Evolutionary conservation across 768 basidiomycete species (phyloP).

Genomic region (Cystobasidium ongulense): DNA sequence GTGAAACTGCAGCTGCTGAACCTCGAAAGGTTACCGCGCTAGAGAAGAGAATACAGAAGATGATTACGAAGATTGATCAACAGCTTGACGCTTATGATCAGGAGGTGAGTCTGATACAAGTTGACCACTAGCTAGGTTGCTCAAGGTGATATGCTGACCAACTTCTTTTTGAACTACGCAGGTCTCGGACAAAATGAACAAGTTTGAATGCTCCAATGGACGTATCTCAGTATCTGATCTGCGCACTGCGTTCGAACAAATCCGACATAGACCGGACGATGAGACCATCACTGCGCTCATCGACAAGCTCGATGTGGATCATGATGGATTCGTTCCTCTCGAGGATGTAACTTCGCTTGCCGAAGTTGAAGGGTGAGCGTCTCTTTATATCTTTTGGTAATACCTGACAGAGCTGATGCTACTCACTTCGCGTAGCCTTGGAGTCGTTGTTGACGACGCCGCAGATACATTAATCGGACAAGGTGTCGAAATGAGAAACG

Average conservation of each 20-base stretch:
- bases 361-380: conserved; percentile 58
- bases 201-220: conserved; percentile 51
- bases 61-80: conserved; percentile 89
- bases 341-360: conserved; percentile 87
- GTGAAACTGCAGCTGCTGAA: conserved; percentile 29
- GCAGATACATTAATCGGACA: conserved; percentile 7
- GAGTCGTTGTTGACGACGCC: conserved; percentile 27
- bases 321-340: conserved; percentile 89
- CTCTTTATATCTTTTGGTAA: background rate
- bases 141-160: conserved; percentile 64
- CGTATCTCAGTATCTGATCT: conserved; percentile 81
- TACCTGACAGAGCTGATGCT: too few relatives aligned
- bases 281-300: conserved; percentile 77
- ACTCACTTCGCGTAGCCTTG: conserved; percentile 1
- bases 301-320: conserved; percentile 88
- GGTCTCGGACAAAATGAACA: conserved; percentile 47
- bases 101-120: conserved; percentile 51
- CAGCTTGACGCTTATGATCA: conserved; percentile 87
- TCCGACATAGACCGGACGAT: conserved; percentile 83
- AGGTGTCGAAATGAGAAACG: background rate
- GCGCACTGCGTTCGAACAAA: conserved; percentile 80
- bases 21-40: conserved; percentile 70
- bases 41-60: conserved; percentile 86
- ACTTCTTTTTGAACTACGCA: background rate
- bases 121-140: conserved; percentile 73